Evolutionary conservation across 2,329 filamentous ascomycete species (phyloP).

Genomic region (Arthrobotrys pseudoclavata): DNA sequence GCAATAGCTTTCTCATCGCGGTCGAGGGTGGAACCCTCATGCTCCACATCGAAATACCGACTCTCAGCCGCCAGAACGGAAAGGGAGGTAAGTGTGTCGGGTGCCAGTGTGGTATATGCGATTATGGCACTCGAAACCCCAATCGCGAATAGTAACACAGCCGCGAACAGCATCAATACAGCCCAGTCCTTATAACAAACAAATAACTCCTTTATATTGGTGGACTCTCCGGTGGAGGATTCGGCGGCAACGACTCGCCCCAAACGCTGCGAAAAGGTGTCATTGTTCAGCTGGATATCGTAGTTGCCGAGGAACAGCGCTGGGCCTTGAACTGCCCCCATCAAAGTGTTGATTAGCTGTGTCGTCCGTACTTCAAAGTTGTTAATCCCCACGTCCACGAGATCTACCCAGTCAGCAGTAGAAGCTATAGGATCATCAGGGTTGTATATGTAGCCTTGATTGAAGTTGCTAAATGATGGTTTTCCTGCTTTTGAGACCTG

Average conservation of each 20-base stretch:
- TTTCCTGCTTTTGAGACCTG: conserved; percentile 9
- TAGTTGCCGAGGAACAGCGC: background rate
- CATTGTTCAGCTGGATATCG: background rate
- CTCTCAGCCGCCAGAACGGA: conserved; percentile 4
- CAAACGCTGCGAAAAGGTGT: background rate
- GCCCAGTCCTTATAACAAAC: conserved; percentile 7
- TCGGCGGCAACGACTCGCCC: conserved; percentile 1
- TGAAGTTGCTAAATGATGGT: conserved; percentile 3
- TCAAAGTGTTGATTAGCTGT: conserved; percentile 17
- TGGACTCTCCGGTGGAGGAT: conserved; percentile 2
- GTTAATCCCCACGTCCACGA: conserved; percentile 1
- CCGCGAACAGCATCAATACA: background rate
- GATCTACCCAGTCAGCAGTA: background rate
- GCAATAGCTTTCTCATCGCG: conserved; percentile 5
- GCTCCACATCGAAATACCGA: conserved; percentile 2
- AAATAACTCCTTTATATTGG: background rate
- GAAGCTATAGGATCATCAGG: background rate
- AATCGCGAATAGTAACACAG: background rate
- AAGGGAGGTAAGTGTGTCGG: conserved; percentile 2
- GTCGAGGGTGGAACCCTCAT: background rate
- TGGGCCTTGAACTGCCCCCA: conserved; percentile 8
- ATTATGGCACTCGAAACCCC: conserved; percentile 2
- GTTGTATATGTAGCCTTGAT: conserved; percentile 21
- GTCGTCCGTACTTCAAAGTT: conserved; percentile 6
- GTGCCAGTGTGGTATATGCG: background rate